phyloP scores from a whole-genome alignment of 208 protist species.

The Phytomonas serpens region DNA sequence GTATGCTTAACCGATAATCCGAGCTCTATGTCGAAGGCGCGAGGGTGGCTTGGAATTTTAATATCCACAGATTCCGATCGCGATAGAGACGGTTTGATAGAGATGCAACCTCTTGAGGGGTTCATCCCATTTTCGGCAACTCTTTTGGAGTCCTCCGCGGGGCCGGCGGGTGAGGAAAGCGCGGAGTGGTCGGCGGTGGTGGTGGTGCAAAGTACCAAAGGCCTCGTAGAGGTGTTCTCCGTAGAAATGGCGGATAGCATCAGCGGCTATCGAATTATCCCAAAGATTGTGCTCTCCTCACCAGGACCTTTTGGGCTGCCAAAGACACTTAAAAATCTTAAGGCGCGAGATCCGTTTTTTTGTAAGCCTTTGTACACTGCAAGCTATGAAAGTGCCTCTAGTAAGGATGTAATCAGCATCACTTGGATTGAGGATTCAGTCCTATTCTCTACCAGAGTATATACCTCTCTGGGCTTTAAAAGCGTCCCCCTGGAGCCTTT shows the following conservation, averaged over 20 bases:
- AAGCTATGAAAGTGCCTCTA: background rate
- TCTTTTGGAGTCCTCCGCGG: background rate
- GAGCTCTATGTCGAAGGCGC: background rate
- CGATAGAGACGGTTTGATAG: background rate
- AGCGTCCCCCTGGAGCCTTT: background rate
- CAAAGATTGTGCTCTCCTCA: background rate
- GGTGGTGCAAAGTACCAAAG: slow-evolving; percentile 2
- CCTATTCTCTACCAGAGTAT: background rate
- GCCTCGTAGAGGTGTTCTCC: background rate
- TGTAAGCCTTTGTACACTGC: background rate
- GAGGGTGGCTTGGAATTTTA: background rate
- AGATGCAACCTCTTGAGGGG: background rate
- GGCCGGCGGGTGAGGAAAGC: no score
- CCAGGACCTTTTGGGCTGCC: background rate
- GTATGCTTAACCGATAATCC: background rate
- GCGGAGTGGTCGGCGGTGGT: background rate
- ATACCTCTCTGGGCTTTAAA: background rate
- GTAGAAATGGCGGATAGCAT: background rate
- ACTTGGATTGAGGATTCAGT: background rate
- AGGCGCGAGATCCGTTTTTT: background rate
- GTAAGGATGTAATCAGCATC: background rate
- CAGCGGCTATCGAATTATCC: background rate
- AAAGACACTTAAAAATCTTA: background rate
- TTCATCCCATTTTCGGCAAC: background rate
- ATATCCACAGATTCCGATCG: background rate